Evolutionary conservation across 2,329 filamentous ascomycete species (phyloP).

Genomic region (Pseudopithomyces chartarum): DNA sequence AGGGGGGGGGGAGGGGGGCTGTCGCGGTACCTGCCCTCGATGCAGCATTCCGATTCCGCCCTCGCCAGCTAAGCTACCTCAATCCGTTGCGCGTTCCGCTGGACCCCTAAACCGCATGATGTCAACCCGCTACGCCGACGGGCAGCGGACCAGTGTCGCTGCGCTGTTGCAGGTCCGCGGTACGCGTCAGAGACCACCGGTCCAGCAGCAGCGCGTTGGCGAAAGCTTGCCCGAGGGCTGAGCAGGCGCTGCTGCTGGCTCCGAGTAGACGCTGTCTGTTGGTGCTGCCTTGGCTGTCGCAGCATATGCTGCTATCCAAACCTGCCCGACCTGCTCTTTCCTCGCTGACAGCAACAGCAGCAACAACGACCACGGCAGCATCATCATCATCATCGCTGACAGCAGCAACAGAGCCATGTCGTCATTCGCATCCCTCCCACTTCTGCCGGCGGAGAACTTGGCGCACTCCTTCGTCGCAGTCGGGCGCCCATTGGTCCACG

Average conservation of each 20-base stretch:
- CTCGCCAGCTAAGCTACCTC: slow-evolving; percentile 17
- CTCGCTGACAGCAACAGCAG: too few relatives aligned
- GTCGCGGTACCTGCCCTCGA: slow-evolving; percentile 28
- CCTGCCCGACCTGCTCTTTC: too few relatives aligned
- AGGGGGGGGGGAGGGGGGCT: background rate
- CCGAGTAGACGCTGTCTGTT: too few relatives aligned
- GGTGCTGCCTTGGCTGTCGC: too few relatives aligned
- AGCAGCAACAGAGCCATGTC: background rate
- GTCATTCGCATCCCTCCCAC: slow-evolving; percentile 5
- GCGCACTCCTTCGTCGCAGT: slow-evolving; percentile 1
- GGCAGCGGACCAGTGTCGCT: background rate
- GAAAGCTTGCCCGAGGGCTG: too few relatives aligned
- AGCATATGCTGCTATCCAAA: too few relatives aligned
- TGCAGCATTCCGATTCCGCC: slow-evolving; percentile 19
- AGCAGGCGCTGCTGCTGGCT: too few relatives aligned
- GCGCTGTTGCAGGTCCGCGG: background rate
- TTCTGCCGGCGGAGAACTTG: slow-evolving; percentile 15
- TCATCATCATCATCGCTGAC: slow-evolving; percentile 1
- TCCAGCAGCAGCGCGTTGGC: background rate
- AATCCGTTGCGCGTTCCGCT: slow-evolving; percentile 16
- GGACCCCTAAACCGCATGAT: slow-evolving; percentile 9
- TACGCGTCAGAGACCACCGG: slow-evolving; percentile 2
- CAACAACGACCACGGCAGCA: too few relatives aligned
- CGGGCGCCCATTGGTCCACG: background rate
- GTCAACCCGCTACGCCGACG: slow-evolving; percentile 5